Evolutionary conservation across 306 rosid species (phyloP).

Genomic region (Citrullus colocynthis): DNA sequence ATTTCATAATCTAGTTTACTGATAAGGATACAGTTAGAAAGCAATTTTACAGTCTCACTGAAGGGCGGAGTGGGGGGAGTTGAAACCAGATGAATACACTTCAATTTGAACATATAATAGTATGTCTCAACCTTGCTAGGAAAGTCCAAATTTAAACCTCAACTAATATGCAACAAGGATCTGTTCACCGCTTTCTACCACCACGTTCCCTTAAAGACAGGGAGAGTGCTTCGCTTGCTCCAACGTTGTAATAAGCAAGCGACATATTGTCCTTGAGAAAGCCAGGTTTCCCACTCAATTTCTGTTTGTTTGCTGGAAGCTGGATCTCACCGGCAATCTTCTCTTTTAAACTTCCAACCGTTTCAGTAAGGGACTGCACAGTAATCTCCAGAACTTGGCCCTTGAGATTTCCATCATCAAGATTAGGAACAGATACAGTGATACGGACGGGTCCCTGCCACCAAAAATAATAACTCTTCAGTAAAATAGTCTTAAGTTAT

Average conservation of each 20-base stretch:
- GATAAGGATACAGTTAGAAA: not conserved
- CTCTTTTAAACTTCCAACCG: slow-evolving; percentile 78
- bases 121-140: slow-evolving; percentile 15
- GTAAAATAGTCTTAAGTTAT: not conserved
- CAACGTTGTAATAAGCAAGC: slow-evolving; percentile 80
- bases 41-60: not conserved
- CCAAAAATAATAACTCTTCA: slow-evolving; percentile 1
- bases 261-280: slow-evolving; percentile 93
- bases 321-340: slow-evolving; percentile 94
- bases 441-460: slow-evolving; percentile 67
- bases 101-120: not conserved
- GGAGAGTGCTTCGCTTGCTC: slow-evolving; percentile 58
- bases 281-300: slow-evolving; percentile 90
- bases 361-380: slow-evolving; percentile 75
- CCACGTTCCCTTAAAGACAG: slow-evolving; percentile 92
- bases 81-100: not conserved
- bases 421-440: slow-evolving; percentile 62
- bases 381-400: slow-evolving; percentile 72
- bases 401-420: slow-evolving; percentile 89
- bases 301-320: slow-evolving; percentile 97
- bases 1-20: not conserved
- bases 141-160: slow-evolving; percentile 45
- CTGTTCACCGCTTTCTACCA: slow-evolving; percentile 82
- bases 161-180: slow-evolving; percentile 10
- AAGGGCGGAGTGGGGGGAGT: not conserved